A percentile compares a stretch with the other conserved stretches of the same genome.
Conservation (phyloP, 2,329 filamentous ascomycete genomes). For the Talaromyces amestolkiae region DNA sequence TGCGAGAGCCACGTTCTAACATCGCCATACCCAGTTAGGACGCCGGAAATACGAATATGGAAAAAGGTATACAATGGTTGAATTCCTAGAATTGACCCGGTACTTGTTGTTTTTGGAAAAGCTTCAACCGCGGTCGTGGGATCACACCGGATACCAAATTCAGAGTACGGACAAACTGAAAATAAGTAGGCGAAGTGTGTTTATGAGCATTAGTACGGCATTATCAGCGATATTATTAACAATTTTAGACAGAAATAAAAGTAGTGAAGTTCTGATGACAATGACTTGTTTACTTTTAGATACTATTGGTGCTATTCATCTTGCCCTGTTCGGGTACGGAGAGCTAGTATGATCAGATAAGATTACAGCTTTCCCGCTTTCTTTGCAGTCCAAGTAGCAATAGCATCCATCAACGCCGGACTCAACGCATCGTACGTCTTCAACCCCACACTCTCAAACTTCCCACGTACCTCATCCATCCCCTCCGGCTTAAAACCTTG, state of each 20-base stretch:
- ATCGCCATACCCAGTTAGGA: not conserved
- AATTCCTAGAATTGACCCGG: not conserved
- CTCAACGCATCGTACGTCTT: conserved; percentile 63
- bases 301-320: not conserved
- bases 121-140: not conserved
- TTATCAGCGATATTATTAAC: too few relatives aligned
- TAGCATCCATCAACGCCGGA: conserved; percentile 62
- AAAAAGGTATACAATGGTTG: not conserved
- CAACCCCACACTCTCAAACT: conserved; percentile 56
- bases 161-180: not conserved
- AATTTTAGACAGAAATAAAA: too few relatives aligned
- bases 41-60: not conserved
- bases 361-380: conserved; percentile 38
- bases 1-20: not conserved
- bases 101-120: not conserved
- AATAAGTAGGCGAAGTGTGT: too few relatives aligned
- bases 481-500: conserved; percentile 59
- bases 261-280: too few relatives aligned
- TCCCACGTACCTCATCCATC: conserved; percentile 55
- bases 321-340: not conserved
- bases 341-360: not conserved
- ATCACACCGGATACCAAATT: not conserved
- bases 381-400: conserved; percentile 57
- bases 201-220: too few relatives aligned
- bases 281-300: not conserved